Evolutionary conservation across 129 eudicot genomes (phyloP).

Genomic region (Arctium lappa): DNA sequence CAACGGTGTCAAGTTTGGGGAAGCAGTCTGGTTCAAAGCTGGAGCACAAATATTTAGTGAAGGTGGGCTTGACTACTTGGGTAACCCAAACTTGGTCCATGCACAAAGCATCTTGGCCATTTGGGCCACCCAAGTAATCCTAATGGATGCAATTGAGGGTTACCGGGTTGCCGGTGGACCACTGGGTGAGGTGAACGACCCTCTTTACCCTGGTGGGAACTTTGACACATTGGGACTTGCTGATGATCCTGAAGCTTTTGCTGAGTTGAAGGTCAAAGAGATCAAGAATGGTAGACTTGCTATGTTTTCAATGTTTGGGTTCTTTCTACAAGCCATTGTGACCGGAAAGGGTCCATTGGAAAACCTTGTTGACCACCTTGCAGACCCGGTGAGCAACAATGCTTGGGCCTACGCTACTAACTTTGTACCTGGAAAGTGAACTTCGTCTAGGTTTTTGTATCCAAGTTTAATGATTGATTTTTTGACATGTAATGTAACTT

Average conservation of each 20-base stretch:
- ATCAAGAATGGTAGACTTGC: conserved; percentile 13
- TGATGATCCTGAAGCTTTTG: conserved; percentile 21
- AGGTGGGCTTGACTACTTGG: conserved; percentile 14
- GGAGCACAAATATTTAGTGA: not conserved
- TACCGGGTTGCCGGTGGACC: conserved; percentile 15
- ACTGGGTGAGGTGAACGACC: conserved; percentile 8
- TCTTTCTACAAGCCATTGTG: conserved; percentile 17
- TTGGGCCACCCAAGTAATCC: conserved; percentile 3
- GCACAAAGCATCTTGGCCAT: conserved; percentile 5
- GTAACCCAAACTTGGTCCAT: conserved; percentile 14
- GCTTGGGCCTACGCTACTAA: conserved; percentile 22
- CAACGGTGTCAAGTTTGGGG: too few relatives aligned
- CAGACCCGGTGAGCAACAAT: conserved; percentile 13
- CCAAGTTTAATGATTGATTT: not conserved
- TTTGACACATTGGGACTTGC: conserved; percentile 24
- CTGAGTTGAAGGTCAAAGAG: conserved; percentile 10
- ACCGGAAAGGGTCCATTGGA: conserved; percentile 22
- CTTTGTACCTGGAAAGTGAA: conserved; percentile 15
- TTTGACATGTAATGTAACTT: not conserved
- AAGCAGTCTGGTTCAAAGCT: too few relatives aligned
- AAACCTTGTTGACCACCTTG: conserved; percentile 13
- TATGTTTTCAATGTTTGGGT: conserved; percentile 20
- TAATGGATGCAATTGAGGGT: conserved; percentile 15
- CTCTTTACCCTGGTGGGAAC: conserved; percentile 20
- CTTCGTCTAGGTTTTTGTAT: not conserved